These are phyloP conservation scores for Chrysosporium keratinophilum DNA, from an alignment of 2,329 filamentous ascomycete species.

Conservation along the genomic window DNA sequence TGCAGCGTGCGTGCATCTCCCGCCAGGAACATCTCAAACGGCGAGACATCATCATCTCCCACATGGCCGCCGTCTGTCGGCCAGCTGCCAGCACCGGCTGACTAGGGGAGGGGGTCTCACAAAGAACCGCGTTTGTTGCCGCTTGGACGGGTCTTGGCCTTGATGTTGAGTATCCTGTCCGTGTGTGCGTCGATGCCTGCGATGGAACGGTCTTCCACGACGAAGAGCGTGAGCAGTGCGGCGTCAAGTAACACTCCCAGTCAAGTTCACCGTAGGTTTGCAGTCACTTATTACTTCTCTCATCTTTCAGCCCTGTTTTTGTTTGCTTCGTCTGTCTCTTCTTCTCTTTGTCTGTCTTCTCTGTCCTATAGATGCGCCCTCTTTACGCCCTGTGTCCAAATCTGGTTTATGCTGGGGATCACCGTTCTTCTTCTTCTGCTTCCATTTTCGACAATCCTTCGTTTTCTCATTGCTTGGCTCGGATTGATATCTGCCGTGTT, in stretches of 20 bases:
- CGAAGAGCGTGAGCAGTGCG: neutral
- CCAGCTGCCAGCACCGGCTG: too few species aligned
- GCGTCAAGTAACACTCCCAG: neutral
- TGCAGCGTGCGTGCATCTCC: neutral
- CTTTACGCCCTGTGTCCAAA: neutral
- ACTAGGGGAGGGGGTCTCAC: neutral
- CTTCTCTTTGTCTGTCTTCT: neutral
- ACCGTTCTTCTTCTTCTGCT: neutral
- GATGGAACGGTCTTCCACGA: neutral
- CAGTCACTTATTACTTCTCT: too few species aligned
- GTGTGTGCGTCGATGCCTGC: neutral
- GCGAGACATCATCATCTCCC: neutral
- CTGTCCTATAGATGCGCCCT: too few species aligned
- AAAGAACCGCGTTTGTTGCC: neutral
- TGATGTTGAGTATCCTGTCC: neutral
- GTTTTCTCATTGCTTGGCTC: neutral
- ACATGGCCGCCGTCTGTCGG: conserved; percentile 1
- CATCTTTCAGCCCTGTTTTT: neutral
- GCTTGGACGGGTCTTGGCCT: neutral
- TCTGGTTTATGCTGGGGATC: neutral
- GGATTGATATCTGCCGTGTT: neutral
- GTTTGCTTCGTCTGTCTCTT: neutral
- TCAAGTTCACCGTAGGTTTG: conserved; percentile 4
- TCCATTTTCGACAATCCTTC: neutral
- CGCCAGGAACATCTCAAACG: neutral